Evolutionary conservation across 352 stramenopile genomes (phyloP).

Genomic region (Phytopythium vexans): DNA sequence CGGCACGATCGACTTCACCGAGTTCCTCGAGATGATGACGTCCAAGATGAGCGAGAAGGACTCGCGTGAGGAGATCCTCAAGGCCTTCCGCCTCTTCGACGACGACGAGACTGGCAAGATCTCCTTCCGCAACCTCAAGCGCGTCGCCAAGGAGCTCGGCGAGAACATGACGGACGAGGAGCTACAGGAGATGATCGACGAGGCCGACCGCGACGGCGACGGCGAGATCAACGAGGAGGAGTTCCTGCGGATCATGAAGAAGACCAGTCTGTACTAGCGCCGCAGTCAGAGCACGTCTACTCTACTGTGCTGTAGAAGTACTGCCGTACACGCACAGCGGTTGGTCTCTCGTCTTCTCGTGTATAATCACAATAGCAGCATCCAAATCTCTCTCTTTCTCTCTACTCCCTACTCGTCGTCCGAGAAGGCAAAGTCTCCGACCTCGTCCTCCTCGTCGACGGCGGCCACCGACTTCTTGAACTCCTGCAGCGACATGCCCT

Average conservation of each 20-base stretch:
- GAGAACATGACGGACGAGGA: conserved; percentile 98
- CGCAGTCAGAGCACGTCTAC: background rate
- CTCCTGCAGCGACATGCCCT: conserved; percentile 80
- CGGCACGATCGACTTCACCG: conserved; percentile 95
- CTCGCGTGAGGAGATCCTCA: conserved; percentile 95
- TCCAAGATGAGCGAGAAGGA: conserved; percentile 97
- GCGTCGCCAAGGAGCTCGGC: conserved; percentile 95
- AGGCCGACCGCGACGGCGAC: conserved; percentile 94
- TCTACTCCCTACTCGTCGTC: conserved; percentile 58
- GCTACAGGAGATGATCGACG: conserved; percentile 98
- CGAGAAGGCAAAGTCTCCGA: conserved; percentile 79
- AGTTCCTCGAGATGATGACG: conserved; percentile 98
- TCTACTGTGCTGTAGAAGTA: conserved; percentile 1
- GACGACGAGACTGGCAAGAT: conserved; percentile 97
- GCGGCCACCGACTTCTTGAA: conserved; percentile 74
- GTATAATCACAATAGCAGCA: too few relatives aligned
- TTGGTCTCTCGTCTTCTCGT: background rate
- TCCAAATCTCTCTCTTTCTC: background rate
- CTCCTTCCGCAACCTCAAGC: conserved; percentile 96
- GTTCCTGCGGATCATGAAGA: conserved; percentile 97
- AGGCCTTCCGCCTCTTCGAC: conserved; percentile 98
- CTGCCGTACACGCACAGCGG: background rate
- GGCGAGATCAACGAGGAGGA: conserved; percentile 96
- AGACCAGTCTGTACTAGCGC: conserved; percentile 87
- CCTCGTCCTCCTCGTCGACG: conserved; percentile 68